Percentiles rank a stretch among this genome's conserved stretches.
phyloP scores from a whole-genome alignment of 768 basidiomycete species.

The Hortiboletus flavorubellus region DNA sequence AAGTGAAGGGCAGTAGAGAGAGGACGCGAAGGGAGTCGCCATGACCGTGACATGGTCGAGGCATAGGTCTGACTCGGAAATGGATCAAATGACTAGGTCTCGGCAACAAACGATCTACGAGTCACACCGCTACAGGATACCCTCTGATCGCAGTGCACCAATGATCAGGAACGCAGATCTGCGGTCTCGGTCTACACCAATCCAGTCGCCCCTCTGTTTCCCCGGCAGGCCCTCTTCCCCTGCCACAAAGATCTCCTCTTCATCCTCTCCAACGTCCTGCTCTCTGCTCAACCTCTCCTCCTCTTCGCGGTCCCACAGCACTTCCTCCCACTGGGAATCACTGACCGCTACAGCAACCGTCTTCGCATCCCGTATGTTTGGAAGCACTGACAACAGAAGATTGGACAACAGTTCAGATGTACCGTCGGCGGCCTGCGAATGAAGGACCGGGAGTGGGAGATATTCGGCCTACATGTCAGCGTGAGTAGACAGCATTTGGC shows the following conservation, averaged over 20 bases:
- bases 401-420: conserved; percentile 74
- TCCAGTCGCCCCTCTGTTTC: conserved; percentile 64
- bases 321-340: conserved; percentile 78
- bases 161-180: conserved; percentile 78
- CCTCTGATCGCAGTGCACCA: conserved; percentile 71
- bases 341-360: conserved; percentile 77
- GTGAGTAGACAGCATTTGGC: conserved; percentile 2
- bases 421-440: conserved; percentile 59
- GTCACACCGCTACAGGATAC: conserved; percentile 44
- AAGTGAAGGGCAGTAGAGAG: conserved; percentile 55
- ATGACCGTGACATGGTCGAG: conserved; percentile 27
- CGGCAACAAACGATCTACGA: not conserved
- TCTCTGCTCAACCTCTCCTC: conserved; percentile 39
- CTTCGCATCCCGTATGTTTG: conserved; percentile 67
- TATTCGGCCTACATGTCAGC: conserved; percentile 65
- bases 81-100: not conserved
- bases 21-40: conserved; percentile 12
- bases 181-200: conserved; percentile 73
- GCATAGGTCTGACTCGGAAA: no score
- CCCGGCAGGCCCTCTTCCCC: conserved; percentile 54
- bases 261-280: conserved; percentile 18
- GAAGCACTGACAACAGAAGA: conserved; percentile 69
- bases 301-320: conserved; percentile 72
- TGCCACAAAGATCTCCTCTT: conserved; percentile 58
- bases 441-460: conserved; percentile 68